These are phyloP conservation scores for Naganishia sp. DNA, from an alignment of 1,284 basidiomycete genomes.

Conservation along the genomic window DNA sequence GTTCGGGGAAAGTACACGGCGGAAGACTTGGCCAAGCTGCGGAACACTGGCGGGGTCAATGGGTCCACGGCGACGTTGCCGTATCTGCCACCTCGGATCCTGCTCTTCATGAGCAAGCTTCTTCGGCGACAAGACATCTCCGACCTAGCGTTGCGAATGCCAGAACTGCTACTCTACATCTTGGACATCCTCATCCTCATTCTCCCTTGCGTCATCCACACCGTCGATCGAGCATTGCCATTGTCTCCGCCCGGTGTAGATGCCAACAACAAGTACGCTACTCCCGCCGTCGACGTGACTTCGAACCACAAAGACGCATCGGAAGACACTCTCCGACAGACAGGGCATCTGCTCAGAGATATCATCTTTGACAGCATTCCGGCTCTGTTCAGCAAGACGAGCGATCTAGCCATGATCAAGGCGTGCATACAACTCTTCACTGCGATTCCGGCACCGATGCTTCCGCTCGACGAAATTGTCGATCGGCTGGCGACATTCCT, in stretches of 20 bases:
- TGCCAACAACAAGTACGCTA: constrained; percentile 9
- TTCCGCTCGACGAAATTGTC: constrained; percentile 22
- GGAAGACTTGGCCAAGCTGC: constrained; percentile 16
- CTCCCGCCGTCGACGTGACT: constrained; percentile 9
- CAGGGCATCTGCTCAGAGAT: constrained; percentile 12
- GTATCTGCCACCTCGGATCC: constrained; percentile 29
- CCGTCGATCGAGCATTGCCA: constrained; percentile 2
- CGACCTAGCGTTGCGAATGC: constrained; percentile 18
- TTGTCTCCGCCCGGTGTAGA: background rate
- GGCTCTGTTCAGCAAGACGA: constrained; percentile 23
- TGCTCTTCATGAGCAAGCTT: constrained; percentile 24
- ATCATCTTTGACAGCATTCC: constrained; percentile 29
- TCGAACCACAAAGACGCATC: constrained; percentile 1
- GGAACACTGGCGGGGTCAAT: constrained; percentile 19
- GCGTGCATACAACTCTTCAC: constrained; percentile 29
- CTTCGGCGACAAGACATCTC: constrained; percentile 1
- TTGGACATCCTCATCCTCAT: constrained; percentile 28
- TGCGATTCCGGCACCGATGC: constrained; percentile 13
- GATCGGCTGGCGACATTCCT: constrained; percentile 28
- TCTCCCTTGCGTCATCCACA: constrained; percentile 9
- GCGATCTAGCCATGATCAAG: constrained; percentile 31
- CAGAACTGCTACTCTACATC: constrained; percentile 25
- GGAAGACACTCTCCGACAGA: constrained; percentile 17
- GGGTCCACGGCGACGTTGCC: constrained; percentile 19
- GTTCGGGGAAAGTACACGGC: constrained; percentile 18